Conservation (phyloP, 305 asterid species). For the Solanum chacoense region DNA sequence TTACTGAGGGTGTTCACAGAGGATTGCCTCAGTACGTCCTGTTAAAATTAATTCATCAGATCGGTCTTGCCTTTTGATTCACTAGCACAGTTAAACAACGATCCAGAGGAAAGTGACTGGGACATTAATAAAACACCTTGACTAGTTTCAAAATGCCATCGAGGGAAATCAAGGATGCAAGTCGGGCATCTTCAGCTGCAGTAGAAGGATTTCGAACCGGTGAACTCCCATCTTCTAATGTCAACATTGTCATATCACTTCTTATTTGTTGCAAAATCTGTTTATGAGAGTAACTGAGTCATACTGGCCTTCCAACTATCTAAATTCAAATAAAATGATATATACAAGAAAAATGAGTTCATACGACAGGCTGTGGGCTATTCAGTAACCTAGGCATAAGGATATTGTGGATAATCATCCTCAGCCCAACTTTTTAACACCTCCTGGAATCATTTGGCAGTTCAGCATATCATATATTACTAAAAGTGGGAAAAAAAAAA, state of each 20-base stretch:
- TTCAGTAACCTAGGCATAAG: not conserved
- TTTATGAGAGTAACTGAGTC: slow-evolving; percentile 7
- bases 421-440: not conserved
- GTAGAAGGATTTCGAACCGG: slow-evolving; percentile 89
- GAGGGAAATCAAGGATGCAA: slow-evolving; percentile 90
- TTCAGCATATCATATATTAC: not conserved
- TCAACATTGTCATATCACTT: slow-evolving; percentile 60
- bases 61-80: slow-evolving; percentile 7
- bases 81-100: slow-evolving; percentile 5
- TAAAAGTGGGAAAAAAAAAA: too few relatives aligned
- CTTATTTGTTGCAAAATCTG: slow-evolving; percentile 96
- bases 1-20: slow-evolving; percentile 53
- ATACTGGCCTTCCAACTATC: not conserved
- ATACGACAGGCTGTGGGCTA: not conserved
- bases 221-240: slow-evolving; percentile 64
- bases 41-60: slow-evolving; percentile 17
- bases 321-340: not conserved
- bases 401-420: not conserved
- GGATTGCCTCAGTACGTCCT: slow-evolving; percentile 78
- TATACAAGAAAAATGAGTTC: not conserved
- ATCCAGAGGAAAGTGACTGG: not conserved
- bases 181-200: slow-evolving; percentile 96
- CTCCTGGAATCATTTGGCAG: not conserved
- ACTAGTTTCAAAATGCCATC: slow-evolving; percentile 88
- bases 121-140: slow-evolving; percentile 44